Evolutionary conservation across 768 basidiomycete species (phyloP).

Genomic region (Podaxis sp.): DNA sequence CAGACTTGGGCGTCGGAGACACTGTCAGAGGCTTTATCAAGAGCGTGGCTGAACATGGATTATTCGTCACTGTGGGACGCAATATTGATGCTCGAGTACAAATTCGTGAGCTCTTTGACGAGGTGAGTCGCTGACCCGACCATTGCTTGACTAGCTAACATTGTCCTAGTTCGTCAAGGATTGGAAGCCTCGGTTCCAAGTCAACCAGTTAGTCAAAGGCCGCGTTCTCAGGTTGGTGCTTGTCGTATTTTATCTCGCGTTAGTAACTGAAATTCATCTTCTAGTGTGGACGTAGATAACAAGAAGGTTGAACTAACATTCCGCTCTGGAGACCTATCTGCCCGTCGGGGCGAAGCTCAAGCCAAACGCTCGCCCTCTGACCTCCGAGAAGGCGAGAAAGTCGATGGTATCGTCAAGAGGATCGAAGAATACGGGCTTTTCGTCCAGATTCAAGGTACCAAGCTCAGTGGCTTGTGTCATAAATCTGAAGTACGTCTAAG

Average conservation of each 20-base stretch:
- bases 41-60: slow-evolving; percentile 77
- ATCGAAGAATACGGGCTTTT: slow-evolving; percentile 92
- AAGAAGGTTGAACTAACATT: slow-evolving; percentile 92
- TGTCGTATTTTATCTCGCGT: slow-evolving; percentile 8
- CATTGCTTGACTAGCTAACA: slow-evolving; percentile 1
- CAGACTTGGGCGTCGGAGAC: slow-evolving; percentile 66
- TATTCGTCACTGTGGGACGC: slow-evolving; percentile 85
- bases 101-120: slow-evolving; percentile 91
- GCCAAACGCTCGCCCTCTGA: slow-evolving; percentile 36
- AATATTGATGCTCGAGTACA: slow-evolving; percentile 89
- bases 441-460: slow-evolving; percentile 81
- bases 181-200: slow-evolving; percentile 80
- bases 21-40: slow-evolving; percentile 88
- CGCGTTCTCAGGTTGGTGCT: slow-evolving; percentile 63
- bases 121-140: slow-evolving; percentile 36
- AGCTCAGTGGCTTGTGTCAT: slow-evolving; percentile 88
- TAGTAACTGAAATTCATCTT: neutral
- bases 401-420: slow-evolving; percentile 73
- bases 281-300: slow-evolving; percentile 62
- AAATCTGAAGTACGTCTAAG: slow-evolving; percentile 72
- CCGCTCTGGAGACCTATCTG: slow-evolving; percentile 56
- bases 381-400: slow-evolving; percentile 74
- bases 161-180: slow-evolving; percentile 84
- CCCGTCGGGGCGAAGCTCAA: slow-evolving; percentile 24
- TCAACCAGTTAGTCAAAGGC: slow-evolving; percentile 84